A percentile compares a stretch with the other conserved stretches of the same genome.
Conservation (phyloP, 805 yeast species). For the Lipomyces kockii region DNA sequence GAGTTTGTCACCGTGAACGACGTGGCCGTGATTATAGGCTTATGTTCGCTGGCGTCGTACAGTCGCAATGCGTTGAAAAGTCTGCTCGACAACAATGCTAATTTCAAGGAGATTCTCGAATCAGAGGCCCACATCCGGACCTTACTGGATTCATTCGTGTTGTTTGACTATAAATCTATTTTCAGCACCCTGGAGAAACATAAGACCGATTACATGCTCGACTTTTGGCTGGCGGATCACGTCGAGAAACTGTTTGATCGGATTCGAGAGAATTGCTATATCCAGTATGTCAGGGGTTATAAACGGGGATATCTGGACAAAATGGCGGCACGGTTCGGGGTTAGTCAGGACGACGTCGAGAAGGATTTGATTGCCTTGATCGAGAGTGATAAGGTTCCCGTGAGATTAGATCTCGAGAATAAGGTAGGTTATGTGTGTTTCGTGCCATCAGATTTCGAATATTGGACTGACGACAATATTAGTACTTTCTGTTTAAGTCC, state of each 20-base stretch:
- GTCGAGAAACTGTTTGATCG: conserved; percentile 16
- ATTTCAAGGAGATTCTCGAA: conserved; percentile 28
- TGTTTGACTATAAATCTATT: conserved; percentile 22
- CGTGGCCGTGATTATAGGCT: conserved; percentile 27
- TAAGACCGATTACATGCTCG: conserved; percentile 27
- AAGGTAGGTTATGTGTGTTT: neutral
- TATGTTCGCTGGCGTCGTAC: conserved; percentile 31
- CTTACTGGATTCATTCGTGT: conserved; percentile 31
- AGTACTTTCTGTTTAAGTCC: conserved; percentile 20
- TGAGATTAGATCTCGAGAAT: conserved; percentile 29
- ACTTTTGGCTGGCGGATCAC: conserved; percentile 32
- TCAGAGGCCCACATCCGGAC: conserved; percentile 27
- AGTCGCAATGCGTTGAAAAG: conserved; percentile 20
- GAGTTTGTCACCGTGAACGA: conserved; percentile 29
- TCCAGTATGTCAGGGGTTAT: conserved; percentile 33
- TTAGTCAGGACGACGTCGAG: conserved; percentile 18
- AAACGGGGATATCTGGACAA: conserved; percentile 27
- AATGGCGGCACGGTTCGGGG: conserved; percentile 34
- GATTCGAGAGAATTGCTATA: conserved; percentile 34
- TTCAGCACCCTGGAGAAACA: conserved; percentile 23
- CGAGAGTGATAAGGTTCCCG: conserved; percentile 15
- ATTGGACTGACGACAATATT: neutral
- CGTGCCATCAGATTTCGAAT: neutral
- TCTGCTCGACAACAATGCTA: conserved; percentile 25
- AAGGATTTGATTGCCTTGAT: conserved; percentile 20